Percentiles rank a stretch among this genome's conserved stretches.
phyloP scores from a whole-genome alignment of 2,329 filamentous ascomycete species.

The Cryoendolithus antarcticus region DNA sequence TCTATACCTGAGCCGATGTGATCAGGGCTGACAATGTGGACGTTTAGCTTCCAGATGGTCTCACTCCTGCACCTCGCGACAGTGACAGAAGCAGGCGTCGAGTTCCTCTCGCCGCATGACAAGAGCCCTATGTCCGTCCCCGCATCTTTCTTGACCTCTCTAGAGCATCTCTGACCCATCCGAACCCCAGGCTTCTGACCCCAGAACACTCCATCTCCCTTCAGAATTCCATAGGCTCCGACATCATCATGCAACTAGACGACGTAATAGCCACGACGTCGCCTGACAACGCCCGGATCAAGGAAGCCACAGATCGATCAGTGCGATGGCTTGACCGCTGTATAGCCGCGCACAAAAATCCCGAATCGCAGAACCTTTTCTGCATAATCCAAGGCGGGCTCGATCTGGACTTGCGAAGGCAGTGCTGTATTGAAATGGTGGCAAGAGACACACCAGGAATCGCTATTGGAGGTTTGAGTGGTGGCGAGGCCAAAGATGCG shows the following conservation, averaged over 20 bases:
- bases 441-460: conserved; percentile 86
- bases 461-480: conserved; percentile 87
- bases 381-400: conserved; percentile 97
- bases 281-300: conserved; percentile 75
- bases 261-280: conserved; percentile 96
- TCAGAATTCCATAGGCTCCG: conserved; percentile 93
- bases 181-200: conserved; percentile 57
- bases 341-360: conserved; percentile 76
- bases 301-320: conserved; percentile 87
- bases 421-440: conserved; percentile 82
- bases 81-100: conserved; percentile 89
- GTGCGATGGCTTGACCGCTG: conserved; percentile 94
- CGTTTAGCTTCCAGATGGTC: conserved; percentile 88
- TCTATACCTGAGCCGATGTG: too few relatives aligned
- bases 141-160: too few relatives aligned
- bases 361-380: conserved; percentile 79
- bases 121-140: conserved; percentile 91
- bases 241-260: conserved; percentile 99
- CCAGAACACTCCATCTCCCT: conserved; percentile 93
- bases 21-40: neutral
- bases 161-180: too few relatives aligned
- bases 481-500: conserved; percentile 85
- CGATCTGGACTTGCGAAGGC: conserved; percentile 69
- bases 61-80: conserved; percentile 85
- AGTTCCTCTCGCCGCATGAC: conserved; percentile 93